Percentiles rank a stretch among this genome's conserved stretches.
phyloP scores from a whole-genome alignment of 2,329 filamentous ascomycete genomes.

The Rhynchosporium agropyri region DNA sequence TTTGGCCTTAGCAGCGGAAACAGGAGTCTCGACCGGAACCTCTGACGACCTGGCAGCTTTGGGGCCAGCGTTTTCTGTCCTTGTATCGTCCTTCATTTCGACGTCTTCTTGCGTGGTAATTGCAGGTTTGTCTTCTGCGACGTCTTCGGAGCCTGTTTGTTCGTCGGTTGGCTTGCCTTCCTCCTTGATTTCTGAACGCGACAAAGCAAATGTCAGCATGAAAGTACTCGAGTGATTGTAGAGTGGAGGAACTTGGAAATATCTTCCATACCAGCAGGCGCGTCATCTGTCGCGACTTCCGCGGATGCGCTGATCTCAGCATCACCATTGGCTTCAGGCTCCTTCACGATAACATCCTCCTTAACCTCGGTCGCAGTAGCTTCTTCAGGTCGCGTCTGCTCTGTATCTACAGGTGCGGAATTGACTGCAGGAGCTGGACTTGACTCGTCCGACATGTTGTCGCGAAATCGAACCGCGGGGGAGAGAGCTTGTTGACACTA shows the following conservation, averaged over 20 bases:
- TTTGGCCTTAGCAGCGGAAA: slow-evolving; percentile 52
- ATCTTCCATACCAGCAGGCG: slow-evolving; percentile 30
- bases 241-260: slow-evolving; percentile 20
- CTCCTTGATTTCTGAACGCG: slow-evolving; percentile 31
- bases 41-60: slow-evolving; percentile 40
- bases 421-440: slow-evolving; percentile 29
- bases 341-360: slow-evolving; percentile 30
- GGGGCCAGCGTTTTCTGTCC: slow-evolving; percentile 38
- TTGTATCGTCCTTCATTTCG: slow-evolving; percentile 43
- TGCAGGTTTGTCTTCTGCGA: slow-evolving; percentile 32
- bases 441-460: slow-evolving; percentile 39
- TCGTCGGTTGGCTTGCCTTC: slow-evolving; percentile 32
- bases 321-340: slow-evolving; percentile 25
- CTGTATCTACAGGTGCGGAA: slow-evolving; percentile 28
- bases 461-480: slow-evolving; percentile 23
- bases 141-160: slow-evolving; percentile 29
- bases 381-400: slow-evolving; percentile 23
- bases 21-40: slow-evolving; percentile 43
- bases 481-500: slow-evolving; percentile 20
- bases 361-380: slow-evolving; percentile 24
- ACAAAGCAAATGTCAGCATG: slow-evolving; percentile 30
- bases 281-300: slow-evolving; percentile 36
- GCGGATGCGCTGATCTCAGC: slow-evolving; percentile 25
- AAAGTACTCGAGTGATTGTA: slow-evolving; percentile 17
- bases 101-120: slow-evolving; percentile 36